Evolutionary conservation across 352 stramenopile genomes (phyloP).

Genomic region (Phytophthora vignae): DNA sequence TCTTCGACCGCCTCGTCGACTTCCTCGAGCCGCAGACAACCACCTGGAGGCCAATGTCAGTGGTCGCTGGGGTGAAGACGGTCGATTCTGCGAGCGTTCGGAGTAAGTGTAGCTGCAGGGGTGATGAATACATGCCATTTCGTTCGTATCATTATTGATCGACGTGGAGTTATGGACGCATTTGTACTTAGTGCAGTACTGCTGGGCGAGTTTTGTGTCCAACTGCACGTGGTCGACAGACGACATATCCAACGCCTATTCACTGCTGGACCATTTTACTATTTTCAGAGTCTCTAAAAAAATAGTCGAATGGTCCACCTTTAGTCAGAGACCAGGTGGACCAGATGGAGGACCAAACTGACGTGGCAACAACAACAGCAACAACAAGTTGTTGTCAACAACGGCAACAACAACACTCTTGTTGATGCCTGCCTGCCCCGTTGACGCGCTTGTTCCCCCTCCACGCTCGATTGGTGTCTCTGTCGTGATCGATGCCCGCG

Average conservation of each 20-base stretch:
- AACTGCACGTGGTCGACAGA: no score
- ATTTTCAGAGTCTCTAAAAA: not conserved
- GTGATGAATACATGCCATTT: not conserved
- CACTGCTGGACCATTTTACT: not conserved
- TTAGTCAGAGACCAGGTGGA: not conserved
- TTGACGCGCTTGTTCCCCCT: constrained; percentile 7
- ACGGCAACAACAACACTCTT: no score
- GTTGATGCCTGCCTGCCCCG: constrained; percentile 1
- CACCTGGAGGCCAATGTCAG: constrained; percentile 68
- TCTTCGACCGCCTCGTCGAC: constrained; percentile 28
- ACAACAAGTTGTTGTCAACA: no score
- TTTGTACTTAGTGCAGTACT: no score
- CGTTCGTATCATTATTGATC: not conserved
- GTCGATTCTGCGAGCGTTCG: not conserved
- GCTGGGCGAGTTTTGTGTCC: not conserved
- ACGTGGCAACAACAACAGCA: constrained; percentile 4
- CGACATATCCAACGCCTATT: not conserved
- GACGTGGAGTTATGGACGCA: no score
- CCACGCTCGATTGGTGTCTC: constrained; percentile 13
- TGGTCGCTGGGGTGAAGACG: constrained; percentile 49
- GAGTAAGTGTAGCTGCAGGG: not conserved
- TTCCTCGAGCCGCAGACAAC: constrained; percentile 46
- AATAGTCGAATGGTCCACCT: not conserved
- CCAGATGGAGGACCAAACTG: constrained; percentile 15
- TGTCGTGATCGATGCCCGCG: not conserved